These are phyloP conservation scores for Aulographum hederae DNA, from an alignment of 2,329 filamentous ascomycete genomes.

Conservation along the genomic window DNA sequence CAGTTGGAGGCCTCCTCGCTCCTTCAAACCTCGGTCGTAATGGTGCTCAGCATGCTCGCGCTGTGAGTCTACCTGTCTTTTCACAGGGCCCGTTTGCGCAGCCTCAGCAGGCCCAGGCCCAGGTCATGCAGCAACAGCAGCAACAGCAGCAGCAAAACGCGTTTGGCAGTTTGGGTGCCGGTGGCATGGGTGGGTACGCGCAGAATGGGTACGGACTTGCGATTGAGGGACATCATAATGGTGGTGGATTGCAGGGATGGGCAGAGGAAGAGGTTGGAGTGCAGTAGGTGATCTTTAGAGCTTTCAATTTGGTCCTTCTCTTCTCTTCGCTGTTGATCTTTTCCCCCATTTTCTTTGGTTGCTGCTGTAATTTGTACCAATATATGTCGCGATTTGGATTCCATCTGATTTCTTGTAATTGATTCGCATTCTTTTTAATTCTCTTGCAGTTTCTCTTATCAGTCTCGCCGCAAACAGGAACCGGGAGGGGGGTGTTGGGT, in stretches of 20 bases:
- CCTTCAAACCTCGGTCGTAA: slow-evolving; percentile 43
- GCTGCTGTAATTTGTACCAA: too few relatives aligned
- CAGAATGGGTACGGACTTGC: slow-evolving; percentile 39
- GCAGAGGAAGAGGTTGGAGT: slow-evolving; percentile 44
- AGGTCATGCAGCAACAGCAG: slow-evolving; percentile 6
- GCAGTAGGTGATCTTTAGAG: slow-evolving; percentile 15
- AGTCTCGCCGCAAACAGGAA: too few relatives aligned
- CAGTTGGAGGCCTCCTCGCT: slow-evolving; percentile 59
- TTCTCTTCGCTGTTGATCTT: slow-evolving; percentile 1
- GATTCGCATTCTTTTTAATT: too few relatives aligned
- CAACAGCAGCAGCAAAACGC: slow-evolving; percentile 23
- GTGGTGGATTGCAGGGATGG: slow-evolving; percentile 38
- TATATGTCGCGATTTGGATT: too few relatives aligned
- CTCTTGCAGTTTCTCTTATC: too few relatives aligned
- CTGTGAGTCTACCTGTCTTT: slow-evolving; percentile 71
- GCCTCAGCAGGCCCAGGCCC: slow-evolving; percentile 14
- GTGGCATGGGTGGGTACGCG: slow-evolving; percentile 36
- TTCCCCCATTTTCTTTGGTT: slow-evolving; percentile 2
- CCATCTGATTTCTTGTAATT: too few relatives aligned
- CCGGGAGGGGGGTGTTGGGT: too few relatives aligned
- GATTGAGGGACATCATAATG: slow-evolving; percentile 30
- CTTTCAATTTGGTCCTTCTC: not conserved
- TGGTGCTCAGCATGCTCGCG: slow-evolving; percentile 50
- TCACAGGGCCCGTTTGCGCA: slow-evolving; percentile 38
- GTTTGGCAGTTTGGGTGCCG: slow-evolving; percentile 41